phyloP scores from a whole-genome alignment of 768 basidiomycete genomes.

The Boletus vinaceobasis region DNA sequence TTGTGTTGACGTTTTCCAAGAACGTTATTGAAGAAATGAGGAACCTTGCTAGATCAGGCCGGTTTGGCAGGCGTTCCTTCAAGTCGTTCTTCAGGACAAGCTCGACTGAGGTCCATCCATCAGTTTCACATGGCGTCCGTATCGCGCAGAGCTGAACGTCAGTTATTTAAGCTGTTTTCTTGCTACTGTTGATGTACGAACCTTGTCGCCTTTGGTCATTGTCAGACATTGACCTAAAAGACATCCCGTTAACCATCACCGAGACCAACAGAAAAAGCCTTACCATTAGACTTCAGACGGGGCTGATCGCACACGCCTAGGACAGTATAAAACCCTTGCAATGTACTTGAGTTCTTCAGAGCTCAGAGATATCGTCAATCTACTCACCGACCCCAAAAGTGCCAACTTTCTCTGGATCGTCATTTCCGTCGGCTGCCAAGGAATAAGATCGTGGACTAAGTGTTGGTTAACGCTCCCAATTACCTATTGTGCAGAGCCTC shows the following conservation, averaged over 20 bases:
- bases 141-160: background rate
- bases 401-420: background rate
- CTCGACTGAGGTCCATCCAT: background rate
- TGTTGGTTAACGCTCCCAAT: background rate
- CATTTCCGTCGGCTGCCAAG: background rate
- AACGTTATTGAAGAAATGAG: no score
- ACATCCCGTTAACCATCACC: background rate
- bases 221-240: background rate
- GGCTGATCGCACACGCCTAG: background rate
- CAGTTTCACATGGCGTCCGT: background rate
- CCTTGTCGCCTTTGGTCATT: background rate
- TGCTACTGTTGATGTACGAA: background rate
- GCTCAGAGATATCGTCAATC: background rate
- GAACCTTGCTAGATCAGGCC: no score
- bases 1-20: no score
- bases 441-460: background rate
- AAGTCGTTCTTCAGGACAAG: no score
- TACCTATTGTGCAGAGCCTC: background rate
- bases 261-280: background rate
- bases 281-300: background rate
- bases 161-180: background rate
- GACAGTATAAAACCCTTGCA: background rate
- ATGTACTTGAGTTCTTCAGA: background rate
- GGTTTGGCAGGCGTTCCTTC: no score
- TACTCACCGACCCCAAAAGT: background rate